Evolutionary conservation across 2,329 filamentous ascomycete genomes (phyloP), one percentile per base, ranked within the genome.

Genomic region (Berkeleyomyces rouxiae): DNA sequence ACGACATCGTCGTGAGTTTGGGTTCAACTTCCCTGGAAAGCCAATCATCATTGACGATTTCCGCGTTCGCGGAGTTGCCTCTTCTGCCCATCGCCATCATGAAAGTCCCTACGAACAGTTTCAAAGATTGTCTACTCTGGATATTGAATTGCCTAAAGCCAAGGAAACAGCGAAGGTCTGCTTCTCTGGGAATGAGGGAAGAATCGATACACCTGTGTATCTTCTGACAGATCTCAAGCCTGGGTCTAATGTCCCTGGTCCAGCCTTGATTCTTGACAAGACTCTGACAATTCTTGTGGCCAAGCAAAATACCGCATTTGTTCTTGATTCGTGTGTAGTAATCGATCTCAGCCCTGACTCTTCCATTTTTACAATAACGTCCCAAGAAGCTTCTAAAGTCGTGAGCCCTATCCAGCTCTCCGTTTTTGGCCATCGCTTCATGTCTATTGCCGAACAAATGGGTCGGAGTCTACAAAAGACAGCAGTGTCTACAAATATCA

Each of bases 41-140:
- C 89, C 96, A 67, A 88, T 96, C 61, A 90, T 96, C 55, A 80
- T 96, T 6, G 91, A 96, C 66, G 91, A 96, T 71, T 87, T 96
- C 2, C 84, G 91, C 47, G 88, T 91, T 4, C 81, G 92, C 63
- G 90, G 90, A 11, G 95, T 96, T 66, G 91, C 89, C 57, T 58
- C 60, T 9, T 43, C 55, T 7, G 40, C 60, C 13, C 55, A 40
- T 5, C 10, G 33, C 9, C 37, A 86, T 39, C 87, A 90, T 65
- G 86, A 88, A 75, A 92, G 87, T 0, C 87, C 95, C 3, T 90
- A 95, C 67, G 80, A 90, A 69, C 90, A 96, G 70, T 77, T 96
- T 13, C 86, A 84, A 68, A 80, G 83, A 5, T 10, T 62, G 2
- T 57, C 5, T 9, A 13, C 31, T 4, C n/a, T 7, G 7, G 40